Evolutionary conservation across 2,329 filamentous ascomycete species (phyloP).

Genomic region (Sodiomyces alkalinus): DNA sequence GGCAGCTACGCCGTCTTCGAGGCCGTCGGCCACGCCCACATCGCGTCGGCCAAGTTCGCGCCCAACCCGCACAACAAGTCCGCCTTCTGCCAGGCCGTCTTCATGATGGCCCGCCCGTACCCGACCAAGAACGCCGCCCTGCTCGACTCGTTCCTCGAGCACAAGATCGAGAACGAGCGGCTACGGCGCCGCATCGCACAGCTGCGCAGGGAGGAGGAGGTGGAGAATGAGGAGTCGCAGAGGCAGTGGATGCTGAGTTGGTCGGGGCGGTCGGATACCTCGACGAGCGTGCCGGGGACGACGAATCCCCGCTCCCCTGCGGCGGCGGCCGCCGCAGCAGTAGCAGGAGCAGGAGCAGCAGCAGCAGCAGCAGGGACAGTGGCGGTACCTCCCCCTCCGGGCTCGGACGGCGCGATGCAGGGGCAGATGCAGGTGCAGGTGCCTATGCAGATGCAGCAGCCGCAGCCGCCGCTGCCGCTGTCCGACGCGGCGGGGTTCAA

Average conservation of each 20-base stretch:
- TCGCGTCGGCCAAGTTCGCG: constrained; percentile 51
- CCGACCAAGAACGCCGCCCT: constrained; percentile 75
- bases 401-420: constrained; percentile 28
- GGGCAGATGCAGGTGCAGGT: constrained; percentile 11
- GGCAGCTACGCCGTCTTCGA: constrained; percentile 69
- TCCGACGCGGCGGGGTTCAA: constrained; percentile 51
- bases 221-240: constrained; percentile 55
- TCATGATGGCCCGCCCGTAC: constrained; percentile 84
- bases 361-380: too few species aligned
- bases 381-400: too few species aligned
- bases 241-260: constrained; percentile 45
- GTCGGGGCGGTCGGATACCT: constrained; percentile 38
- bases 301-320: too few species aligned
- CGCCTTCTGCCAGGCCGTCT: constrained; percentile 73
- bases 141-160: constrained; percentile 85
- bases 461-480: constrained; percentile 44
- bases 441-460: not conserved
- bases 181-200: constrained; percentile 72
- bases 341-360: too few species aligned
- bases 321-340: too few species aligned
- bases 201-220: constrained; percentile 70
- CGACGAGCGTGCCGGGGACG: too few species aligned
- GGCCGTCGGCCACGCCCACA: constrained; percentile 82
- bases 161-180: constrained; percentile 92
- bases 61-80: constrained; percentile 49